These are phyloP conservation scores for Naematelia aurantialba DNA, from an alignment of 768 basidiomycete species.

Conservation along the genomic window DNA sequence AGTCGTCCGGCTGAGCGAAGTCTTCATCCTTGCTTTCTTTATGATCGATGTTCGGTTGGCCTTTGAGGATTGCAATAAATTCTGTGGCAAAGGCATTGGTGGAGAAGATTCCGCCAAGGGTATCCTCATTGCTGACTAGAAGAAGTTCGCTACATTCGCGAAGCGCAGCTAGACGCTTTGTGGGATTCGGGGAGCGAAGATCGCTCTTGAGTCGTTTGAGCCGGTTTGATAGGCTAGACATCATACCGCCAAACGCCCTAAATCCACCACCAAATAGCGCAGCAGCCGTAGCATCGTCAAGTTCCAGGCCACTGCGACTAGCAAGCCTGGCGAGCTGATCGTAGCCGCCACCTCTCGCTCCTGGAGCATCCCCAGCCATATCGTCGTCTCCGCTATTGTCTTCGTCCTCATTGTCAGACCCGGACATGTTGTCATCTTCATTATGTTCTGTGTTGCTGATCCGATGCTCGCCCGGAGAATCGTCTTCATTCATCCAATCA, in stretches of 20 bases:
- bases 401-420: conserved; percentile 54
- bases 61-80: conserved; percentile 80
- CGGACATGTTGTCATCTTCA: conserved; percentile 36
- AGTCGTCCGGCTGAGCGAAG: conserved; percentile 27
- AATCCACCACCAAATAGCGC: conserved; percentile 63
- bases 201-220: conserved; percentile 59
- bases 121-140: conserved; percentile 95
- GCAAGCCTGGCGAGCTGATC: conserved; percentile 32
- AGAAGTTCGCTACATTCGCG: conserved; percentile 93
- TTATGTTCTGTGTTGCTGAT: conserved; percentile 24
- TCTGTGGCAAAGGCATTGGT: conserved; percentile 88
- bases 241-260: conserved; percentile 61
- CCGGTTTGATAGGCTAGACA: conserved; percentile 80
- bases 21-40: conserved; percentile 43
- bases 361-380: conserved; percentile 39
- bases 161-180: conserved; percentile 70
- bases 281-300: conserved; percentile 47
- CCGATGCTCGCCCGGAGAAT: conserved; percentile 14
- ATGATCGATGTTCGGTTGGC: conserved; percentile 46
- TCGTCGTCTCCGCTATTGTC: conserved; percentile 44
- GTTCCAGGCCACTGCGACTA: conserved; percentile 24
- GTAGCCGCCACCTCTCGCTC: conserved; percentile 48
- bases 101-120: conserved; percentile 79
- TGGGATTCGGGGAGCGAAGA: conserved; percentile 66
- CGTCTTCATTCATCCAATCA: conserved; percentile 32